Percentiles rank a stretch among this genome's conserved stretches.
phyloP scores from a whole-genome alignment of 768 basidiomycete genomes.

The Lactarius sanguifluus region DNA sequence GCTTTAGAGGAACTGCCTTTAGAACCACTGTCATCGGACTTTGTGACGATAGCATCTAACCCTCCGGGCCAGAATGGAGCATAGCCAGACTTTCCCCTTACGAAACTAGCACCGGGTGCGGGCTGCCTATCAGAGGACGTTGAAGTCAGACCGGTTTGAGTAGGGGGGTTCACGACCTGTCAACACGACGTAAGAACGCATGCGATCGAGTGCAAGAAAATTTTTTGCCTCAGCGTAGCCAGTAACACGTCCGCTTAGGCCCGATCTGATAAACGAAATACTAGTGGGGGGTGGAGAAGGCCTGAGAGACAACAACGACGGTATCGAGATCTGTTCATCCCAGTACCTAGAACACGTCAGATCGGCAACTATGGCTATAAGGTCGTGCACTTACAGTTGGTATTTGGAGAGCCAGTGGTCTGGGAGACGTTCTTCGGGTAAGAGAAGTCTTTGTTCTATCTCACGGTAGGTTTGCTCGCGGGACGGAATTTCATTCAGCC shows the following conservation, averaged over 20 bases:
- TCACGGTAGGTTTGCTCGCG: slow-evolving; percentile 59
- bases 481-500: slow-evolving; percentile 57
- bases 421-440: slow-evolving; percentile 66
- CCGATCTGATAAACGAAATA: slow-evolving; percentile 70
- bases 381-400: slow-evolving; percentile 64
- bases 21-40: slow-evolving; percentile 14
- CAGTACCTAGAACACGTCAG: slow-evolving; percentile 56
- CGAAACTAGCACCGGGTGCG: slow-evolving; percentile 75
- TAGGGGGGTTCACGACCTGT: slow-evolving; percentile 55
- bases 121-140: slow-evolving; percentile 85
- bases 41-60: slow-evolving; percentile 57
- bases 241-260: slow-evolving; percentile 75
- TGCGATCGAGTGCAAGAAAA: background rate
- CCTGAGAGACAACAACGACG: slow-evolving; percentile 60
- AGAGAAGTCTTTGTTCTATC: slow-evolving; percentile 73
- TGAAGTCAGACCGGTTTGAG: slow-evolving; percentile 75
- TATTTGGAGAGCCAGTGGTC: slow-evolving; percentile 74
- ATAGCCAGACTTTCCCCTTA: slow-evolving; percentile 90
- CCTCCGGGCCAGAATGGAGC: slow-evolving; percentile 96
- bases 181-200: slow-evolving; percentile 3
- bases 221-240: slow-evolving; percentile 74
- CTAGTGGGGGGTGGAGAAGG: slow-evolving; percentile 76
- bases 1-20: slow-evolving; percentile 41
- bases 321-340: slow-evolving; percentile 59
- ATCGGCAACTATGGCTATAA: slow-evolving; percentile 12